These are phyloP conservation scores for Phytopythium sindhum DNA, from an alignment of 352 stramenopile genomes.

Conservation along the genomic window DNA sequence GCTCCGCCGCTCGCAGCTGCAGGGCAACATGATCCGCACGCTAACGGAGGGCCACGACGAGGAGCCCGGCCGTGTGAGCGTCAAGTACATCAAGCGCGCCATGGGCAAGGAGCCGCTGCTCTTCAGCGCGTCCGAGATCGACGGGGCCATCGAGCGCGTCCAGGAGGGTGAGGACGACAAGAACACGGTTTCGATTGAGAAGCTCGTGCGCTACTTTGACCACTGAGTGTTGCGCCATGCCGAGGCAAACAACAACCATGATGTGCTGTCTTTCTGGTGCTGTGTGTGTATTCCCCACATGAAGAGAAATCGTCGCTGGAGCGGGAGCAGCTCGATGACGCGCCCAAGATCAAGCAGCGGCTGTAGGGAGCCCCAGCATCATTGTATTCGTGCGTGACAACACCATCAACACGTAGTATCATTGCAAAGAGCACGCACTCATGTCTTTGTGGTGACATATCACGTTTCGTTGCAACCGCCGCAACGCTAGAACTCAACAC, in stretches of 20 bases:
- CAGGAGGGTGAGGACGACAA: constrained; percentile 33
- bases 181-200: constrained; percentile 47
- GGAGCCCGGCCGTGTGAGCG: constrained; percentile 43
- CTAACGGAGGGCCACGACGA: constrained; percentile 64
- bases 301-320: background rate
- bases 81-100: constrained; percentile 56
- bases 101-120: constrained; percentile 77
- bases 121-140: constrained; percentile 72
- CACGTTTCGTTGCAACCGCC: background rate
- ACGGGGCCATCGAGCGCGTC: constrained; percentile 45
- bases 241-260: constrained; percentile 2
- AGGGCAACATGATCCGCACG: constrained; percentile 69
- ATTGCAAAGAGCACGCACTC: background rate
- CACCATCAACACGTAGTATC: background rate
- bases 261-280: constrained; percentile 2
- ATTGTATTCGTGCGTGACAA: background rate
- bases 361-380: background rate
- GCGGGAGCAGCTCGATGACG: background rate
- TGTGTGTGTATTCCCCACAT: background rate
- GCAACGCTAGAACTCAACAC: background rate
- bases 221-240: constrained; percentile 17
- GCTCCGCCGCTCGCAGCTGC: constrained; percentile 56
- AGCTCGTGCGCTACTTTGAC: constrained; percentile 66
- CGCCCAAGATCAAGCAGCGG: background rate
- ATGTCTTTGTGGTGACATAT: background rate